Evolutionary conservation across 163 green algal species (phyloP).

Genomic region (Chloroidium sp.): DNA sequence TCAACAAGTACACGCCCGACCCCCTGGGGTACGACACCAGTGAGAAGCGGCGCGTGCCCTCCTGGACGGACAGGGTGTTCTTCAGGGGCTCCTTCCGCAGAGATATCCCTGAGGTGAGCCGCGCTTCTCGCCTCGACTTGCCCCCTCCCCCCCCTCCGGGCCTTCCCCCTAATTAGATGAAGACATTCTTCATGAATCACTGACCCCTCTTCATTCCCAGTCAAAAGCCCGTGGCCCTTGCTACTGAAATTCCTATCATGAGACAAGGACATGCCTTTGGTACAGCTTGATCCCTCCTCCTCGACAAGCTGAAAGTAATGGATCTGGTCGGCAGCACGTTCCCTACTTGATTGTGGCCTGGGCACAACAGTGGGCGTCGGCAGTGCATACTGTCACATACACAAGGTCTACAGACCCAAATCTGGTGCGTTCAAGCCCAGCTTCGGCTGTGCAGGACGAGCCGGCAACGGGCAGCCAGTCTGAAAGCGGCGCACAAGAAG

Average conservation of each 20-base stretch:
- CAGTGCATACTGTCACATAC: too few relatives aligned
- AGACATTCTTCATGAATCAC: too few relatives aligned
- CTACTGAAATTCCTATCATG: background rate
- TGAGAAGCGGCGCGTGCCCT: conserved; percentile 86
- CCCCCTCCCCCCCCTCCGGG: too few relatives aligned
- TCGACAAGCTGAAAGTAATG: background rate
- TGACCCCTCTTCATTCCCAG: background rate
- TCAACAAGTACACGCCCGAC: conserved; percentile 63
- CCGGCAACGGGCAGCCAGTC: too few relatives aligned
- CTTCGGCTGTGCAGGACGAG: too few relatives aligned
- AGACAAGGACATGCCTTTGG: background rate
- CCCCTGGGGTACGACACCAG: conserved; percentile 68
- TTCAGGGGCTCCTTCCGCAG: conserved; percentile 41
- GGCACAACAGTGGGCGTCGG: too few relatives aligned
- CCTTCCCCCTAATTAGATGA: too few relatives aligned
- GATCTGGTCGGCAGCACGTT: too few relatives aligned
- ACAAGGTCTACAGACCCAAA: too few relatives aligned
- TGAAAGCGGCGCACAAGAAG: too few relatives aligned
- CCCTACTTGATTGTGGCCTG: too few relatives aligned
- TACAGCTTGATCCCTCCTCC: background rate
- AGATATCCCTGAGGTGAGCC: background rate
- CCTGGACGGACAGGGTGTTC: conserved; percentile 91
- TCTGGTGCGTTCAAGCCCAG: too few relatives aligned
- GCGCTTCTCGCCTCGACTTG: background rate
- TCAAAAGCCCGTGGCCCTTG: background rate